These are phyloP conservation scores for Hibiscus syriacus DNA, from an alignment of 345 rosid species.

Conservation along the genomic window DNA sequence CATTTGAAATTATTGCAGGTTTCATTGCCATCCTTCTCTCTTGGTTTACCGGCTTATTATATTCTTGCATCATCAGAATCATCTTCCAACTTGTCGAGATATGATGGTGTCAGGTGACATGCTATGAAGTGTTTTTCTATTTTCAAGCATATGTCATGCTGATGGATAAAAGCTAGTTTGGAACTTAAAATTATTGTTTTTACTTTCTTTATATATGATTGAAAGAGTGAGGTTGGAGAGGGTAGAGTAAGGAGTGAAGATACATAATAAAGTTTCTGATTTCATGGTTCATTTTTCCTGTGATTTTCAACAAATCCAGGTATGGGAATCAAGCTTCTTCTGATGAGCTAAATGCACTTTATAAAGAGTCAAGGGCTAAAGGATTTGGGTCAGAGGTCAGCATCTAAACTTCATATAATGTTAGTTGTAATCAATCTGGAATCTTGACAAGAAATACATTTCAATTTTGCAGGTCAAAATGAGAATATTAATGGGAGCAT, in stretches of 20 bases:
- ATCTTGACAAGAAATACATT: background rate
- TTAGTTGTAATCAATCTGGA: background rate
- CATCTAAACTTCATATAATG: background rate
- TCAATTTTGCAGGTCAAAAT: slow-evolving; percentile 60
- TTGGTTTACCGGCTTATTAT: slow-evolving; percentile 85
- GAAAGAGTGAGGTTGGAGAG: slow-evolving; percentile 3
- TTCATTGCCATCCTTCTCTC: slow-evolving; percentile 80
- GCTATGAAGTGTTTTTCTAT: background rate
- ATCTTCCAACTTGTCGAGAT: slow-evolving; percentile 83
- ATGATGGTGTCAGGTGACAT: slow-evolving; percentile 79
- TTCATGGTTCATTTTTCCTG: background rate
- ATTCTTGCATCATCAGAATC: slow-evolving; percentile 86
- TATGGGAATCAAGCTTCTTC: slow-evolving; percentile 75
- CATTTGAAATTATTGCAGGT: slow-evolving; percentile 33
- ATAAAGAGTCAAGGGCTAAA: slow-evolving; percentile 68
- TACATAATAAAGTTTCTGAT: background rate
- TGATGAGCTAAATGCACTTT: slow-evolving; percentile 65
- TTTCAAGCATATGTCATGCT: background rate
- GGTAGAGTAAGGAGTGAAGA: background rate
- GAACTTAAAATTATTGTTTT: background rate
- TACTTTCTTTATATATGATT: background rate
- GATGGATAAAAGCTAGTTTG: background rate
- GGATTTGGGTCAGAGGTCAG: slow-evolving; percentile 93
- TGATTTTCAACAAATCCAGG: slow-evolving; percentile 29
- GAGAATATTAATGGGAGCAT: slow-evolving; percentile 96